phyloP scores from a whole-genome alignment of 768 basidiomycete species.

The Naganishia randhawae region DNA sequence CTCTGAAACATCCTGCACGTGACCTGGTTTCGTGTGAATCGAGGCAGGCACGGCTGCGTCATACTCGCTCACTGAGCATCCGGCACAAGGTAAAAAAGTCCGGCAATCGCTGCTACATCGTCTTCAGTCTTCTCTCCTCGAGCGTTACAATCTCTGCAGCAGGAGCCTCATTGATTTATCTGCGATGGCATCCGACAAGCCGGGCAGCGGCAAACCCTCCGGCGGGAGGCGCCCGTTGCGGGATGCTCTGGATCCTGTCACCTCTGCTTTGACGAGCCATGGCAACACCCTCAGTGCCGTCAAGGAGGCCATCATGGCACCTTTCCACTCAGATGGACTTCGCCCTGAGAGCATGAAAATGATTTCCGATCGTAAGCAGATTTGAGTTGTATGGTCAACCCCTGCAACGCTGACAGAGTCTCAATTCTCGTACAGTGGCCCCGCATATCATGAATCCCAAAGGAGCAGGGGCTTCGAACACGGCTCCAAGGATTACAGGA shows the following conservation, averaged over 20 bases:
- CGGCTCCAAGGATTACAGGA: slow-evolving; percentile 1
- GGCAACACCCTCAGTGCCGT: slow-evolving; percentile 41
- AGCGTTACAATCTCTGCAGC: background rate
- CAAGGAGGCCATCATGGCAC: slow-evolving; percentile 47
- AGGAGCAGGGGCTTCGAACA: slow-evolving; percentile 32
- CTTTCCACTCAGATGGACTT: slow-evolving; percentile 41
- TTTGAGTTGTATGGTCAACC: background rate
- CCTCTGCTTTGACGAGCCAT: slow-evolving; percentile 24
- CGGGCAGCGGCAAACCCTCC: slow-evolving; percentile 4
- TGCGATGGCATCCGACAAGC: slow-evolving; percentile 6
- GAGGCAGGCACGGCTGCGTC: slow-evolving; percentile 1
- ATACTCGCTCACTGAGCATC: background rate
- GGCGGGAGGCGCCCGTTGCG: slow-evolving; percentile 17
- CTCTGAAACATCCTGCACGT: background rate
- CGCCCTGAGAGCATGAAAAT: slow-evolving; percentile 47
- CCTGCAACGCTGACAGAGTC: background rate
- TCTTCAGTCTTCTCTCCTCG: background rate
- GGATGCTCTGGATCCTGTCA: slow-evolving; percentile 31
- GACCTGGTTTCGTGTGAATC: background rate
- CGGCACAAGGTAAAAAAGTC: too few relatives aligned
- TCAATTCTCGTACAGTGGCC: slow-evolving; percentile 35
- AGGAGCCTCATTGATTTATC: background rate
- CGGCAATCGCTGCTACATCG: background rate
- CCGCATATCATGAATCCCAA: slow-evolving; percentile 46
- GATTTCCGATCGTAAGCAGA: slow-evolving; percentile 45